Evolutionary conservation across 2,329 filamentous ascomycete genomes (phyloP).

Genomic region (Lasiodiplodia theobromae): DNA sequence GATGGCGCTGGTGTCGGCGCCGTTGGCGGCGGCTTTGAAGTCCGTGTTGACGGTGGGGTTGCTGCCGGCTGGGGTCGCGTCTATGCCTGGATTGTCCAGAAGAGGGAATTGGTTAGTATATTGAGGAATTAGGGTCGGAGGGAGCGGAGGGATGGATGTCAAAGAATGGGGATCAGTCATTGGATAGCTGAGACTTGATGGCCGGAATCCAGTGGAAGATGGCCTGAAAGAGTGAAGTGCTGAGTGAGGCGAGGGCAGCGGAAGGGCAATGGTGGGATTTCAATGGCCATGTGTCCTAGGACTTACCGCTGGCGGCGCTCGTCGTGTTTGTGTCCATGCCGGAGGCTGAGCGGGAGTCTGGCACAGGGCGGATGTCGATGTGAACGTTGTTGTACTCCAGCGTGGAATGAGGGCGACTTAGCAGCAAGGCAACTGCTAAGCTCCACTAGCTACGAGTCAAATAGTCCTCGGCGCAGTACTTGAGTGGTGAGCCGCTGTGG

Average conservation of each 20-base stretch:
- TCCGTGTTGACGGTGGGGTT: conserved; percentile 31
- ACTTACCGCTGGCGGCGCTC: conserved; percentile 19
- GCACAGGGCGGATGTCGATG: conserved; percentile 28
- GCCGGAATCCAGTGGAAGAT: background rate
- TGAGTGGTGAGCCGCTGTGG: conserved; percentile 12
- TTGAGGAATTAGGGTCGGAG: background rate
- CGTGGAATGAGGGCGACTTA: background rate
- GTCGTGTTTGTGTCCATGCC: conserved; percentile 27
- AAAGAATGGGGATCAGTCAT: background rate
- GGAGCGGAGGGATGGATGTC: background rate
- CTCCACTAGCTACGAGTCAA: conserved; percentile 3
- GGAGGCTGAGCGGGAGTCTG: conserved; percentile 10
- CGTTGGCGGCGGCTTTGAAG: background rate
- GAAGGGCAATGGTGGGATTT: background rate
- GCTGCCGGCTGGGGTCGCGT: conserved; percentile 33
- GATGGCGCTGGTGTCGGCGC: conserved; percentile 4
- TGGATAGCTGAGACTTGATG: background rate
- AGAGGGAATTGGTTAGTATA: background rate
- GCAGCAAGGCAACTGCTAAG: conserved; percentile 6
- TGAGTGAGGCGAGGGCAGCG: background rate
- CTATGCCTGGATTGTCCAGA: conserved; percentile 31
- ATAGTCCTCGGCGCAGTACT: background rate
- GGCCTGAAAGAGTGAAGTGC: background rate
- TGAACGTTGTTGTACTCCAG: conserved; percentile 30
- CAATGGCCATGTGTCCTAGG: background rate